Conservation (phyloP, 768 basidiomycete genomes). For the Termitomyces sp. region DNA sequence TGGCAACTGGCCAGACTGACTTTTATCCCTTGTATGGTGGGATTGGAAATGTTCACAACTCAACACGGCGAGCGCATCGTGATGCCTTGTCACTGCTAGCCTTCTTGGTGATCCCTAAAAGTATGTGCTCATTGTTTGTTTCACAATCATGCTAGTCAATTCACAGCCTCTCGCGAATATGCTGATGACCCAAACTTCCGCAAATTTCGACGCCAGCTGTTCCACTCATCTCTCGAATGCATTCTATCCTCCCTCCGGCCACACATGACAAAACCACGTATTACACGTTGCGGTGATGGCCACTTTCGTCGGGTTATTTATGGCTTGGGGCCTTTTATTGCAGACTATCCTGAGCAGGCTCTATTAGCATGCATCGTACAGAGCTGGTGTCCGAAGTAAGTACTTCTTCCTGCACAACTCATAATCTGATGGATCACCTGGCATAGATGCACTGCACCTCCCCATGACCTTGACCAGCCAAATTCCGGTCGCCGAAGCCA, state of each 20-base stretch:
- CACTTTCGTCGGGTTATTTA: constrained; percentile 22
- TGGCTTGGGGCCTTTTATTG: constrained; percentile 25
- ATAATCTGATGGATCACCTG: background rate
- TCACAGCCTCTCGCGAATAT: constrained; percentile 1
- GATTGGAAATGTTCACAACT: constrained; percentile 29
- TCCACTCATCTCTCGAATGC: constrained; percentile 19
- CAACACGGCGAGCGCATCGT: constrained; percentile 27
- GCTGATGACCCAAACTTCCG: constrained; percentile 7
- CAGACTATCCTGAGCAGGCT: constrained; percentile 26
- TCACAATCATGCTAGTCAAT: background rate
- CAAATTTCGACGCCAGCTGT: constrained; percentile 18
- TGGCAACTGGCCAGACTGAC: constrained; percentile 32
- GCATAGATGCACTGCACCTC: constrained; percentile 7
- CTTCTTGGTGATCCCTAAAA: constrained; percentile 10
- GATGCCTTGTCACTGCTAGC: too few species aligned
- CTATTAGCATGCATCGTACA: constrained; percentile 20
- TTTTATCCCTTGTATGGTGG: constrained; percentile 33
- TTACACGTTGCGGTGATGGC: constrained; percentile 22
- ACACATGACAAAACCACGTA: constrained; percentile 20
- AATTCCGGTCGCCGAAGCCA: constrained; percentile 6
- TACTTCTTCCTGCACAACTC: background rate
- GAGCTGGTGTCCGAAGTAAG: constrained; percentile 24
- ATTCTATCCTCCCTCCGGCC: constrained; percentile 16
- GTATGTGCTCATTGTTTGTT: background rate
- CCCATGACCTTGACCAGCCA: constrained; percentile 7